These are phyloP conservation scores for Exserohilum turcica DNA, from an alignment of 2,329 filamentous ascomycete species.

Conservation along the genomic window DNA sequence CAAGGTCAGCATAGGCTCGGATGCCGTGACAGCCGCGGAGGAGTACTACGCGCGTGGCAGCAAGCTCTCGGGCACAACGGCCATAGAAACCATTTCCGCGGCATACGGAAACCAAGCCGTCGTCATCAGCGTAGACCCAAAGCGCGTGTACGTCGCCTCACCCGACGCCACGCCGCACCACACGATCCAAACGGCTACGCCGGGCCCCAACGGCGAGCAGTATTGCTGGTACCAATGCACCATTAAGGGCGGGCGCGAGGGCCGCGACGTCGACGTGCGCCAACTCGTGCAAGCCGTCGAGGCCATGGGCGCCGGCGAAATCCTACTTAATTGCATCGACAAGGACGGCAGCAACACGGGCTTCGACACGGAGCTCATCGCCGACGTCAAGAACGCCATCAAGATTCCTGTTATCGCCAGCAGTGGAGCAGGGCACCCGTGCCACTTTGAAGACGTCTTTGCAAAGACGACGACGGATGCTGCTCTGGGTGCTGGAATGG, in stretches of 20 bases:
- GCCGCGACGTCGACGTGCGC: constrained; percentile 89
- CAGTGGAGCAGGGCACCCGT: constrained; percentile 85
- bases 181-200: constrained; percentile 71
- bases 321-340: constrained; percentile 97
- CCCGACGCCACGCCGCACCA: constrained; percentile 74
- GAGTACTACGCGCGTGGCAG: constrained; percentile 78
- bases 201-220: constrained; percentile 75
- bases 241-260: constrained; percentile 92
- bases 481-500: constrained; percentile 91
- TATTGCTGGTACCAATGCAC: constrained; percentile 98
- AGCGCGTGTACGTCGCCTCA: constrained; percentile 79
- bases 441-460: constrained; percentile 91
- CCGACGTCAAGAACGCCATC: constrained; percentile 83
- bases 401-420: constrained; percentile 94
- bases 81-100: constrained; percentile 91
- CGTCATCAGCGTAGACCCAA: constrained; percentile 93
- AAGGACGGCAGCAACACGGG: constrained; percentile 93
- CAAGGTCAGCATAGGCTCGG: constrained; percentile 95
- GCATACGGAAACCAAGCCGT: constrained; percentile 97
- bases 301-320: constrained; percentile 93
- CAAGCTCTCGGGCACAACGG: constrained; percentile 77
- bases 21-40: constrained; percentile 91
- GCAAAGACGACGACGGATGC: constrained; percentile 84
- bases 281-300: constrained; percentile 89
- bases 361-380: constrained; percentile 90